Evolutionary conservation across 2,329 filamentous ascomycete genomes (phyloP), one percentile per base, ranked within the genome.

Genomic region (Blastomyces emzantsi): DNA sequence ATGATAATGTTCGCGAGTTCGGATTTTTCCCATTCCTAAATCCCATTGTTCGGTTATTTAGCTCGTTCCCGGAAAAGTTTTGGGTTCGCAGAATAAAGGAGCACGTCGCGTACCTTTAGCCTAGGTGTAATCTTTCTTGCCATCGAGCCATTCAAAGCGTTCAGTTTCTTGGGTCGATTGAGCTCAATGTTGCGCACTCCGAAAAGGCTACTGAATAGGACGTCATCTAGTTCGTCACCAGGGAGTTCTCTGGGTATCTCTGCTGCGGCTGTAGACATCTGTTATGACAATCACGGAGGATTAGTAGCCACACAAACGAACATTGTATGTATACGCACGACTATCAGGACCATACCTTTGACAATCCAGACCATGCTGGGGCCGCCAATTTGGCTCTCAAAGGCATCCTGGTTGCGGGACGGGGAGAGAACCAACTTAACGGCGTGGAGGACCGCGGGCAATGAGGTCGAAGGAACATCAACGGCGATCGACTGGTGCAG

Each of bases 91-190:
- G 19, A 22, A 60, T 36, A 49, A 2, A 60, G 8, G 17, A 30
- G 58, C 33, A 7, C 36, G 36, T 25, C 57, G 36, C 65, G 67
- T 67, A 81, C 80, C 71, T 90, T 82, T 73, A 99, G 77, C 64
- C 94, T 85, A 28, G 93, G 92, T 57, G 92, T 81, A 70, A 99
- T 97, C 80, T 99, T 97, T 71, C 90, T 86, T 67, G 89, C 90
- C 95, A 99, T 99, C 64, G 92, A 97, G 61, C 83, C 90, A 76
- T 95, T 92, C 69, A 99, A 85, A 33, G 93, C 89, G 78, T 99
- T 97, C 75, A 92, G 84, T 80, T 97, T 96, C 73, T 85, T 83
- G 6, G 93, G 94, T 64, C 94, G 87, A 81, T 99, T 99, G 69
- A 99, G 89, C 79, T 96, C 89, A 73, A 99, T 87, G 69, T 89